Percentiles rank a stretch among this genome's conserved stretches.
phyloP scores from a whole-genome alignment of 2,329 filamentous ascomycete genomes.

The Pseudohalonectria lignicola region DNA sequence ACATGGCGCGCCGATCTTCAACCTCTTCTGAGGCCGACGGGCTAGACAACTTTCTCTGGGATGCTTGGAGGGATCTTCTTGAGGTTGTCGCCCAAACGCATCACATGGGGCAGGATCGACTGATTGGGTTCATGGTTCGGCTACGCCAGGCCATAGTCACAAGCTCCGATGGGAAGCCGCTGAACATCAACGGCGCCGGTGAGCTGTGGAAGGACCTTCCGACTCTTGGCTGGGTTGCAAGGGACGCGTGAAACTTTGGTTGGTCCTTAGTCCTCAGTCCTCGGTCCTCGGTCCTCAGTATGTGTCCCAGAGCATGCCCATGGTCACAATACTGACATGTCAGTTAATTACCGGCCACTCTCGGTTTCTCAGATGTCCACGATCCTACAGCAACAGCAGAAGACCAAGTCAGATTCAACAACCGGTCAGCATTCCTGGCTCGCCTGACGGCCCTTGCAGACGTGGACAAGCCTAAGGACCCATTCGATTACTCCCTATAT shows the following conservation, averaged over 20 bases:
- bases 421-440: slow-evolving; percentile 14
- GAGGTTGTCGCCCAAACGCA: slow-evolving; percentile 11
- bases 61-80: slow-evolving; percentile 12
- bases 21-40: neutral
- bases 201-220: slow-evolving; percentile 18
- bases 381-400: slow-evolving; percentile 8
- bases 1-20: slow-evolving; percentile 2
- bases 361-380: slow-evolving; percentile 6
- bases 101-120: slow-evolving; percentile 8
- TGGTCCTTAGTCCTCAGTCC: too few species aligned
- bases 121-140: slow-evolving; percentile 12
- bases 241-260: slow-evolving; percentile 17
- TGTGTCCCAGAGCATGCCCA: slow-evolving; percentile 5
- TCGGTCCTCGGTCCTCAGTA: too few species aligned
- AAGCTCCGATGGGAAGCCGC: slow-evolving; percentile 8
- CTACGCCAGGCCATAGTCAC: slow-evolving; percentile 9
- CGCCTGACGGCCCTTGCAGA: slow-evolving; percentile 12
- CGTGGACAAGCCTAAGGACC: slow-evolving; percentile 1
- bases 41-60: slow-evolving; percentile 10
- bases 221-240: slow-evolving; percentile 13
- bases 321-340: neutral
- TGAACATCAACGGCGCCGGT: slow-evolving; percentile 8
- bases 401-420: slow-evolving; percentile 7
- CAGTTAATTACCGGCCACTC: neutral
- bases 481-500: slow-evolving; percentile 15